Conservation (phyloP, 2,329 filamentous ascomycete species). For the Pseudodiploospora longispora region DNA sequence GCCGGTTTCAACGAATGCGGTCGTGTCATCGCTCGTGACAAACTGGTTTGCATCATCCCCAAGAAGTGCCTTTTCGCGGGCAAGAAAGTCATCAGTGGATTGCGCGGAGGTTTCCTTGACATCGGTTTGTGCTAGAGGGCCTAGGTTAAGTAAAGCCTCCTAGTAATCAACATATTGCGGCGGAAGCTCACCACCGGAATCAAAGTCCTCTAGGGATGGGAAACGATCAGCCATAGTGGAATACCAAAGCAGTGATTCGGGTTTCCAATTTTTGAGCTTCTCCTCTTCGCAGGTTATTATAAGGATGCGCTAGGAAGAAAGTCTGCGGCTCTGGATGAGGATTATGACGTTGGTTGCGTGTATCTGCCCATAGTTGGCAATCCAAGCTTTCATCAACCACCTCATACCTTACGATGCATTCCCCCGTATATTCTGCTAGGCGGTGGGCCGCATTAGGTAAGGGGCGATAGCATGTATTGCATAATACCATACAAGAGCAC, state of each 20-base stretch:
- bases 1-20: conserved; percentile 53
- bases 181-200: conserved; percentile 47
- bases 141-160: conserved; percentile 5
- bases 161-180: neutral
- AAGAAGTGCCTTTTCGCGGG: conserved; percentile 80
- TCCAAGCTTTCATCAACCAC: too few relatives aligned
- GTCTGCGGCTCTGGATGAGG: too few relatives aligned
- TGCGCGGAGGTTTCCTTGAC: conserved; percentile 49
- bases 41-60: conserved; percentile 94
- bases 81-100: conserved; percentile 75
- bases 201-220: conserved; percentile 72
- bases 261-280: neutral
- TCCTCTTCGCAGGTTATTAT: too few relatives aligned
- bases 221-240: conserved; percentile 66
- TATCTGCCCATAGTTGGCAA: too few relatives aligned
- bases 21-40: conserved; percentile 63
- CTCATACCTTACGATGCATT: too few relatives aligned
- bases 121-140: conserved; percentile 55
- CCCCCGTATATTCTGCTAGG: too few relatives aligned
- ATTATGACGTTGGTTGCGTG: too few relatives aligned
- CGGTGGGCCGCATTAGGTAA: too few relatives aligned
- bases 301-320: too few relatives aligned
- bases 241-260: neutral
- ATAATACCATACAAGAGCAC: conserved; percentile 12
- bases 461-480: conserved; percentile 8